Evolutionary conservation across 2,329 filamentous ascomycete species (phyloP).

Genomic region (Phoma sp.): DNA sequence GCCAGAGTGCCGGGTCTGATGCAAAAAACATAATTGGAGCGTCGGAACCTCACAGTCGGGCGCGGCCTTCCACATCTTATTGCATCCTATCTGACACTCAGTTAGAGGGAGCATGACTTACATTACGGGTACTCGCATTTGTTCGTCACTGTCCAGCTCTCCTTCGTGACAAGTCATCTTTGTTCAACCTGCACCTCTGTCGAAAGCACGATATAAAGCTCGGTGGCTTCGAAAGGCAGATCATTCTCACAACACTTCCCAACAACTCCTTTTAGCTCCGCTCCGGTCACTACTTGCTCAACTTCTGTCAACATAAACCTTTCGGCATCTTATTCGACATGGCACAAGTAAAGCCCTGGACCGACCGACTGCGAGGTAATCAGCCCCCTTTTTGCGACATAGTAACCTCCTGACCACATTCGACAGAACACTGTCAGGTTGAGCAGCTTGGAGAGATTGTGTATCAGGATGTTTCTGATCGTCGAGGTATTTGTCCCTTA

Average conservation of each 20-base stretch:
- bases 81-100: constrained; percentile 21
- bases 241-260: neutral
- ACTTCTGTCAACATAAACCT: neutral
- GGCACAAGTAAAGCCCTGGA: constrained; percentile 31
- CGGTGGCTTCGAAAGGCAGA: neutral
- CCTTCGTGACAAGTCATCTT: constrained; percentile 14
- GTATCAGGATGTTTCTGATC: constrained; percentile 49
- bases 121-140: constrained; percentile 27
- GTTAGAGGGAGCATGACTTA: constrained; percentile 29
- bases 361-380: constrained; percentile 40
- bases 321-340: constrained; percentile 18
- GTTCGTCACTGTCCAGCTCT: constrained; percentile 16
- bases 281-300: neutral
- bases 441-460: constrained; percentile 34
- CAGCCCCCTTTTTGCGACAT: constrained; percentile 1
- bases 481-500: constrained; percentile 37
- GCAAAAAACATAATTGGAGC: constrained; percentile 29
- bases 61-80: constrained; percentile 27
- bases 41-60: constrained; percentile 21
- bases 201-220: constrained; percentile 9
- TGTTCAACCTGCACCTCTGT: constrained; percentile 6
- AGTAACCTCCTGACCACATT: neutral
- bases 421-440: constrained; percentile 44
- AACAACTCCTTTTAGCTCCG: neutral
- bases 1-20: constrained; percentile 19